Evolutionary conservation across 75 land plant genomes (phyloP), one percentile per base, ranked within the genome.

Genomic region (Larix kaempferi): DNA sequence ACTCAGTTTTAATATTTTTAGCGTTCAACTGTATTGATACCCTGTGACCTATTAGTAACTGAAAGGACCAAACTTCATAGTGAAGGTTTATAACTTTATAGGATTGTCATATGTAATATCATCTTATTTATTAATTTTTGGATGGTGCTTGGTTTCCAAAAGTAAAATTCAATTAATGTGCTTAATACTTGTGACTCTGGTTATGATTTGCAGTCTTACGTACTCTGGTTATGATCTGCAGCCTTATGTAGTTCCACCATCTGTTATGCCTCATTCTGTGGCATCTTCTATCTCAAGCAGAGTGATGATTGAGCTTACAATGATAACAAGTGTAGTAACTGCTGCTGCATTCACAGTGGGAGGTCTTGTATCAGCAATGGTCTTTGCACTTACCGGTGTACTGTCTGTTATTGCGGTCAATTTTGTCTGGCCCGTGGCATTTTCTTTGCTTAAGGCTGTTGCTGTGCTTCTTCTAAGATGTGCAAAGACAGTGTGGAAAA

Each of bases 251-350:
- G 89, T 84, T 17, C 82, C 84, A 49, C 81, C 90, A 19, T 84
- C 91, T 13, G 80, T 84, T 25, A 81, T 74, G 57, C 99, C 98
- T 59, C 82, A 94, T 86, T 92, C 98, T 6, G 91, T 92, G 29
- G 96, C 97, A 56, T 86, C 95, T 37, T 84, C 93, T 15, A 90
- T 96, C 76, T 94, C 98, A 27, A 92, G 93, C 79, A 89, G 93
- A 78, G 65, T 94, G 76, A 62, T 92, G 88, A 80, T 91, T 56
- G 99, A 94, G 78, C 84, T 96, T 65, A 89, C 82, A 22, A 80
- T 87, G 76, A 77, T 89, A 49, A 91, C 91, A 62, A 86, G 88
- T 65, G 61, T 88, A 22, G 81, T 96, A 80, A 86, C 86, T 73
- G 87, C 93, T 57, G 88, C 89, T 44, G 87, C 93, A 21, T 83